These are phyloP conservation scores for Rehmannia glutinosa DNA, from an alignment of 257 asterid species.

Conservation along the genomic window DNA sequence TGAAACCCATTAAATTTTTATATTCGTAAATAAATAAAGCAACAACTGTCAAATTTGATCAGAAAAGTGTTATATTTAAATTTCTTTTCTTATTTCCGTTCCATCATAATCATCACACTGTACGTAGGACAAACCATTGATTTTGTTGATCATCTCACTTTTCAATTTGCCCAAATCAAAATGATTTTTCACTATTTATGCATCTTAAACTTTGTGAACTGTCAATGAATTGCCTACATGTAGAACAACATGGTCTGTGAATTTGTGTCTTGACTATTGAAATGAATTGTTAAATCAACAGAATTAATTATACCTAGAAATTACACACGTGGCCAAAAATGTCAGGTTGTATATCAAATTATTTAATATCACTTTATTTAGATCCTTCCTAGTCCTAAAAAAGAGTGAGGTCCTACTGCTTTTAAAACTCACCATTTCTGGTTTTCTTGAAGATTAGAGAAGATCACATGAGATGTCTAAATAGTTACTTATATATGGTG, in stretches of 20 bases:
- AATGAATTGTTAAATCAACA: conserved; percentile 21
- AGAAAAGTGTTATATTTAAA: no score
- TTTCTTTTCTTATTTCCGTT: no score
- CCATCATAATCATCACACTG: background rate
- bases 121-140: background rate
- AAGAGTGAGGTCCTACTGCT: background rate
- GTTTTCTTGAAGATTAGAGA: background rate
- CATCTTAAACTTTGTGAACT: background rate
- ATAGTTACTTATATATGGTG: no score
- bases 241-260: background rate
- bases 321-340: no score
- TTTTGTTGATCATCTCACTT: background rate
- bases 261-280: background rate
- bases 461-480: conserved; percentile 11
- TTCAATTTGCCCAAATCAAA: conserved; percentile 1
- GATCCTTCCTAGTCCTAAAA: background rate
- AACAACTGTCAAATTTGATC: no score
- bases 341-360: background rate
- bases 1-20: no score
- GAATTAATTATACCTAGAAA: no score
- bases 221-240: conserved; percentile 4
- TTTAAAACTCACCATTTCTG: background rate
- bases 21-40: no score
- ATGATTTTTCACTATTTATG: background rate
- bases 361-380: background rate